Percentiles rank a stretch among this genome's conserved stretches.
These are phyloP conservation scores for Paraglomus brasilianum DNA, from an alignment of 192 early-diverging fungal genomes.

Conservation along the genomic window DNA sequence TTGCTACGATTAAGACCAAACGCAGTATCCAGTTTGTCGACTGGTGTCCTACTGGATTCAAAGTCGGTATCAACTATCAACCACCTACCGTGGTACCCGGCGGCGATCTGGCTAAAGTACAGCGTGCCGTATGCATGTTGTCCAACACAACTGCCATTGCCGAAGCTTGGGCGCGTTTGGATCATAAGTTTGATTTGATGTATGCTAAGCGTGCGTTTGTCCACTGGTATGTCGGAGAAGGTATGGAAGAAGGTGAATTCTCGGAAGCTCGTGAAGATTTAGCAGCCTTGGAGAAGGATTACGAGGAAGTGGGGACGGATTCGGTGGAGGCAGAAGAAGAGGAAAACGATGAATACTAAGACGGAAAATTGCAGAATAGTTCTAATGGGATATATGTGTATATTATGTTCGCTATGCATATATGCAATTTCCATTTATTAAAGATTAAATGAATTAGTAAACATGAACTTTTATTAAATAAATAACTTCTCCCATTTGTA, in stretches of 20 bases:
- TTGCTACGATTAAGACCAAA: slow-evolving; percentile 90
- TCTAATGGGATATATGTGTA: too few relatives aligned
- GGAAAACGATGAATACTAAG: slow-evolving; percentile 44
- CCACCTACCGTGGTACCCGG: slow-evolving; percentile 86
- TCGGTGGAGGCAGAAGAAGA: slow-evolving; percentile 75
- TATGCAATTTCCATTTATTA: too few relatives aligned
- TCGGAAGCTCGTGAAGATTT: slow-evolving; percentile 99
- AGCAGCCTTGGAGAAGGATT: slow-evolving; percentile 99
- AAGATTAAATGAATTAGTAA: too few relatives aligned
- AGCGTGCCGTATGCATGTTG: slow-evolving; percentile 96
- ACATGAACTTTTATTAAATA: too few relatives aligned
- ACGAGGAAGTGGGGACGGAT: slow-evolving; percentile 99
- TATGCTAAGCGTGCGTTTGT: slow-evolving; percentile 99
- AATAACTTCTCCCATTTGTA: too few relatives aligned
- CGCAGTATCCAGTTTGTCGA: slow-evolving; percentile 97
- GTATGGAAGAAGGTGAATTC: slow-evolving; percentile 99
- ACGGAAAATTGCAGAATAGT: too few relatives aligned
- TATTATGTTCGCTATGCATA: too few relatives aligned
- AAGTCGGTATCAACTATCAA: slow-evolving; percentile 98
- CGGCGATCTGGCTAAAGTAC: slow-evolving; percentile 89
- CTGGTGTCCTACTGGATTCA: slow-evolving; percentile 99
- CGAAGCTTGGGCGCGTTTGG: slow-evolving; percentile 98
- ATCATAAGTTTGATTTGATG: slow-evolving; percentile 99
- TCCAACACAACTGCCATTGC: slow-evolving; percentile 99
- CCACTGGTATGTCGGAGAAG: slow-evolving; percentile 99